These are phyloP conservation scores for Rubroboletus pulcherrimus DNA, from an alignment of 768 basidiomycete genomes.

Conservation along the genomic window DNA sequence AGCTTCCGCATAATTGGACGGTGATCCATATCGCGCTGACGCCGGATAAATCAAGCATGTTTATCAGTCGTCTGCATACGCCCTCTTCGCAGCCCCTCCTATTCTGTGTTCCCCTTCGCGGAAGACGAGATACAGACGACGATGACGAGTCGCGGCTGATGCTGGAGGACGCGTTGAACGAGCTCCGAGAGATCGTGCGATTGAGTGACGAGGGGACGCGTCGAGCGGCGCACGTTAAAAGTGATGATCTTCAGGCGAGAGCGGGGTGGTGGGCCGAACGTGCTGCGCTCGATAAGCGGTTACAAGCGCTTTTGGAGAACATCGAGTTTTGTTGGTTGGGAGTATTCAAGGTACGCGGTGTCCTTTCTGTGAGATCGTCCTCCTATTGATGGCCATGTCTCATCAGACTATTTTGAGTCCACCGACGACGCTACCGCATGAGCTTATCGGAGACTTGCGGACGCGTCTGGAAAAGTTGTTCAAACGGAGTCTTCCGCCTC, in stretches of 20 bases:
- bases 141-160: constrained; percentile 72
- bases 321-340: constrained; percentile 98
- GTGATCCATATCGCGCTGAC: constrained; percentile 81
- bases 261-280: constrained; percentile 87
- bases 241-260: constrained; percentile 60
- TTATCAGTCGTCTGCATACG: constrained; percentile 74
- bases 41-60: constrained; percentile 77
- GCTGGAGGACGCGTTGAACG: constrained; percentile 66
- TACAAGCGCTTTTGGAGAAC: constrained; percentile 71
- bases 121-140: constrained; percentile 69
- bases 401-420: constrained; percentile 58
- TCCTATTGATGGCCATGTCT: neutral
- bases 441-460: constrained; percentile 56
- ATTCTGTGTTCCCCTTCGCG: constrained; percentile 87
- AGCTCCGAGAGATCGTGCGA: constrained; percentile 78
- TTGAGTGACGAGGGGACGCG: constrained; percentile 74
- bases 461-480: constrained; percentile 72
- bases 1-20: constrained; percentile 76
- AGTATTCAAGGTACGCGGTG: constrained; percentile 79
- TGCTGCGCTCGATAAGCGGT: constrained; percentile 65
- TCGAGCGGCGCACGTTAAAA: constrained; percentile 65
- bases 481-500: constrained; percentile 53
- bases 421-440: constrained; percentile 38
- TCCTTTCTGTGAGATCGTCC: neutral
- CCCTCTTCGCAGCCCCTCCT: constrained; percentile 57